phyloP scores from a whole-genome alignment of 176 grass and related monocot species.

The Eragrostis nindensis region DNA sequence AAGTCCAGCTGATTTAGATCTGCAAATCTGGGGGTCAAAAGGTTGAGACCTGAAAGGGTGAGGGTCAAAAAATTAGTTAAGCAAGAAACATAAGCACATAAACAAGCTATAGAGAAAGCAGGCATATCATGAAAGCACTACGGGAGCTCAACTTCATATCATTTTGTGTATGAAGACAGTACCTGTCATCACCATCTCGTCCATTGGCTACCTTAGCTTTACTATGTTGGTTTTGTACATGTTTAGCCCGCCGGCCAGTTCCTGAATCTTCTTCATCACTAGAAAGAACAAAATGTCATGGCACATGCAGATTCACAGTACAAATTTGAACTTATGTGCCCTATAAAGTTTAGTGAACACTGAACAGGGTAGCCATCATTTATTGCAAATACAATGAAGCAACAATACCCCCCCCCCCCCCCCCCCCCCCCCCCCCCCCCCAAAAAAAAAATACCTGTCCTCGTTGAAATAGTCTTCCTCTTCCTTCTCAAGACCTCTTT shows the following conservation, averaged over 20 bases:
- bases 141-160: constrained; percentile 16
- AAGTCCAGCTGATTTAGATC: constrained; percentile 74
- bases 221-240: constrained; percentile 50
- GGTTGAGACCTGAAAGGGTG: constrained; percentile 49
- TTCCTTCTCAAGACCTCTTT: constrained; percentile 97
- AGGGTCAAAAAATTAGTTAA: constrained; percentile 23
- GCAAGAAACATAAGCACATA: constrained; percentile 20
- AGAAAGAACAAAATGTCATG: constrained; percentile 39
- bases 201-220: constrained; percentile 68
- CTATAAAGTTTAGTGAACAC: not conserved
- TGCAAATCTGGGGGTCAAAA: constrained; percentile 43
- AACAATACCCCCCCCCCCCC: too few relatives aligned
- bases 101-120: constrained; percentile 23
- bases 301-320: constrained; percentile 16
- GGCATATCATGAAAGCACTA: not conserved
- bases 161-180: constrained; percentile 31
- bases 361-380: not conserved
- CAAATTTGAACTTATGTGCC: not conserved
- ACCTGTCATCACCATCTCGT: constrained; percentile 70
- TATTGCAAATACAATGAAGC: constrained; percentile 39
- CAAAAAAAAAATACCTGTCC: constrained; percentile 66
- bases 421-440: too few relatives aligned
- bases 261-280: constrained; percentile 98
- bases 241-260: constrained; percentile 52
- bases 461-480: constrained; percentile 99